Evolutionary conservation across 495 filamentous ascomycete species (phyloP), one percentile per base, ranked within the genome.

Genomic region (Parathielavia appendiculata): DNA sequence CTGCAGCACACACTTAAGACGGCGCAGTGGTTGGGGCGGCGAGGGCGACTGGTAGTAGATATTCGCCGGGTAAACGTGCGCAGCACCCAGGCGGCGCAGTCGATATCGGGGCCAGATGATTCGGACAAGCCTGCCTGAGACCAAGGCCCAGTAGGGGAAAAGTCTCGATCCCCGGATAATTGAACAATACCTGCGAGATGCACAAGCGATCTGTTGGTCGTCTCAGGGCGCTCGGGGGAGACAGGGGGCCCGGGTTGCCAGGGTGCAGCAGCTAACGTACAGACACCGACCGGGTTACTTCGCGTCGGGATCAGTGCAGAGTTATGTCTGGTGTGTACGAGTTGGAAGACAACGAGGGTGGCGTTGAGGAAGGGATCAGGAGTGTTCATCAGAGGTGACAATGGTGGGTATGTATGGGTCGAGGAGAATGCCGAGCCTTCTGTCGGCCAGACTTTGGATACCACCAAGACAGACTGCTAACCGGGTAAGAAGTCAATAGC

Each of bases 131-230:
- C 61, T 66, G 59, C 54, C 52, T 30, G 6, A 30, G 26, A 58
- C 58, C 63, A 64, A 66, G 63, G 38, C 64, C 63, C 38, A 65
- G 58, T 50, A 65, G 57, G 43, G 56, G 60, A 51, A 61, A 54
- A 53, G 60, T 59, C 63, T 63, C 67, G 60, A 66, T 58, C 14
- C 58, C 69, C 69, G 69, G 69, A 66, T 72, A 72, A 72, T 72
- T 72, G 61, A 64, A 58, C 56, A 63, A 59, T 54, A 57, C 63
- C 60, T 56, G 66, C 58, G 58, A 69, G 62, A 58, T 60, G 60
- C 57, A 59, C 56, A 48, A 58, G 43, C 58, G 59, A 65, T 63
- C 63, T 61, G 65, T 65, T 65, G 65, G 59, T 60, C n/a, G 63
- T 64, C 55, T 59, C 56, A 50, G 22, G 41, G 38, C 19, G 52